Percentiles rank a stretch among this genome's conserved stretches.
phyloP scores from a whole-genome alignment of 257 asterid species.

The Solanum sejunctum region DNA sequence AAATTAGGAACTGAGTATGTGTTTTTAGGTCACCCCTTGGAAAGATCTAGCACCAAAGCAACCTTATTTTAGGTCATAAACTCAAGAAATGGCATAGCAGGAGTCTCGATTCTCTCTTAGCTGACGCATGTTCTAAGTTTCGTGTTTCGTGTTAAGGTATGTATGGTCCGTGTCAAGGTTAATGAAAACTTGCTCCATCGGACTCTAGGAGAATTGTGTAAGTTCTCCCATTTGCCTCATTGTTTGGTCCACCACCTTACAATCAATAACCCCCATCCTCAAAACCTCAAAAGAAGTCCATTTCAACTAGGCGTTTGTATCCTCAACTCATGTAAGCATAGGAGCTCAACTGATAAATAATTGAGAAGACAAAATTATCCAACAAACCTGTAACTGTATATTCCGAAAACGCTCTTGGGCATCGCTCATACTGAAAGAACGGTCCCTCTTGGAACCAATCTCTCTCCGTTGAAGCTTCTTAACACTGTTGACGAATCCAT shows the following conservation, averaged over 20 bases:
- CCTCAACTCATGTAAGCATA: background rate
- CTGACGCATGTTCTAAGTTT: background rate
- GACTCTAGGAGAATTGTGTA: background rate
- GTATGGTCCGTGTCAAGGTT: background rate
- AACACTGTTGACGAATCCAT: conserved; percentile 60
- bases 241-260: background rate
- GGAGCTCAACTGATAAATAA: background rate
- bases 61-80: background rate
- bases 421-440: conserved; percentile 85
- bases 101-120: background rate
- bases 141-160: background rate
- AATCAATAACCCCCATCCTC: background rate
- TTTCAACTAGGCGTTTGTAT: background rate
- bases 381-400: conserved; percentile 4
- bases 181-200: background rate
- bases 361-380: background rate
- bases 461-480: conserved; percentile 92
- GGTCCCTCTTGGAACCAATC: conserved; percentile 79
- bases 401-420: conserved; percentile 61
- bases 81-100: background rate
- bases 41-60: background rate
- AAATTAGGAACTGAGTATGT: background rate
- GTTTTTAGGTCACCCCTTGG: background rate
- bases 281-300: background rate
- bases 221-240: background rate